Evolutionary conservation across 495 filamentous ascomycete species (phyloP), one percentile per base, ranked within the genome.

Genomic region (Annulohypoxylon moriforme): DNA sequence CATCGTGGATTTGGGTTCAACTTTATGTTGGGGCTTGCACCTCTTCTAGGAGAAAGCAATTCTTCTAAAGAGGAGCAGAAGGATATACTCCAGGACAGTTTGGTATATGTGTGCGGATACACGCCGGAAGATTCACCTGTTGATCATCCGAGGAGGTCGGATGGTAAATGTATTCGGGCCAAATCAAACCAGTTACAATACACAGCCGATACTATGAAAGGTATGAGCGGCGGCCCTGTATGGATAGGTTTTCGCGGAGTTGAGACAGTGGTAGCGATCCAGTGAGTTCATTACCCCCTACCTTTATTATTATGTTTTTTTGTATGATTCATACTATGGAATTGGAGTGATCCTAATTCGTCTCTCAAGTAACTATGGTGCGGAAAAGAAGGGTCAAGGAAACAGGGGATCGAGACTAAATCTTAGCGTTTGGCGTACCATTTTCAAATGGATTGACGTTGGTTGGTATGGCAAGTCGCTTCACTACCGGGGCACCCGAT

Each of bases 201-300:
- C 34, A 31, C 52, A 20, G 72, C 72, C 33, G n/a, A 53, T 44
- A 59, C 72, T 6, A 38, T 52, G 10, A 47, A 38, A 10, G 72
- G 72, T 6, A 72, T 74, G 68, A 74, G 72, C 25, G 72, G 72
- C 1, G 68, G 68, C 1, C 72, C 72, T 7, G 72, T 74, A n/a
- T 74, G 72, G 72, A n/a, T 68, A 27, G 64, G 63, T 7, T 74
- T 52, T 40, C 47, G 58, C 8, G 72, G 72, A 1, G 62, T 67
- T 4, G 72, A 70, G 38, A 71, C 64, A 2, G 68, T 71, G 0
- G 68, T 74, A 10, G 72, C 50, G 22, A 68, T 74, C 6, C 72
- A 74, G 72, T 74, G 10, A 66, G 72, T 60, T 34, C 8, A 16
- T 0, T 16, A 38, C 13, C 20, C 4, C n/a, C n/a, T n/a, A n/a